A percentile compares a stretch with the other conserved stretches of the same genome.
Evolutionary conservation across 2,329 filamentous ascomycete species (phyloP).

Genomic region (Thelonectria olida): DNA sequence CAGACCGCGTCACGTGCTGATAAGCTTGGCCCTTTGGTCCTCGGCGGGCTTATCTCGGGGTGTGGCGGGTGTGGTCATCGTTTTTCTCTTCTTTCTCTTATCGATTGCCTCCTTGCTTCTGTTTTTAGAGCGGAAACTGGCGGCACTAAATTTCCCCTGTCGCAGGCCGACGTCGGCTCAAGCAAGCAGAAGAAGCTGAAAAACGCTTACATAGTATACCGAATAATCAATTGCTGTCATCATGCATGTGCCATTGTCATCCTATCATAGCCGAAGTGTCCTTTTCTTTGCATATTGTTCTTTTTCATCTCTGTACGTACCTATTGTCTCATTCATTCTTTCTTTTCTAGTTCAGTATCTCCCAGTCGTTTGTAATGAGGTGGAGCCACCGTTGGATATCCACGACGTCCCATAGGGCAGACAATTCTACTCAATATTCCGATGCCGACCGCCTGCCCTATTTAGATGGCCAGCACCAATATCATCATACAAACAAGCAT

Average conservation of each 20-base stretch:
- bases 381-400: conserved; percentile 35
- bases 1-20: conserved; percentile 48
- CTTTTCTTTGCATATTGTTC: neutral
- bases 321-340: no score
- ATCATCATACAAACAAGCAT: neutral
- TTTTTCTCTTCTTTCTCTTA: neutral
- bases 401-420: conserved; percentile 33
- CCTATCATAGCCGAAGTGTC: neutral
- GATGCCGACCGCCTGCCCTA: no score
- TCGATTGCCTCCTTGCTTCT: conserved; percentile 1
- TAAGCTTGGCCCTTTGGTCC: conserved; percentile 31
- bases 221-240: neutral
- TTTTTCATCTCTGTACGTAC: no score
- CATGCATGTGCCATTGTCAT: neutral
- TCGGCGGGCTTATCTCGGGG: conserved; percentile 31
- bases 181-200: neutral
- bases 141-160: conserved; percentile 17
- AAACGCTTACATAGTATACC: neutral
- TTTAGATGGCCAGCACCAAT: no score
- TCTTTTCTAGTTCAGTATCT: no score
- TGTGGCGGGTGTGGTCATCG: conserved; percentile 11
- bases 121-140: conserved; percentile 28
- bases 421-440: conserved; percentile 19
- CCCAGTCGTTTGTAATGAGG: neutral
- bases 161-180: conserved; percentile 30